These are phyloP conservation scores for Ceriops zippeliana DNA, from an alignment of 345 rosid species.

Conservation along the genomic window DNA sequence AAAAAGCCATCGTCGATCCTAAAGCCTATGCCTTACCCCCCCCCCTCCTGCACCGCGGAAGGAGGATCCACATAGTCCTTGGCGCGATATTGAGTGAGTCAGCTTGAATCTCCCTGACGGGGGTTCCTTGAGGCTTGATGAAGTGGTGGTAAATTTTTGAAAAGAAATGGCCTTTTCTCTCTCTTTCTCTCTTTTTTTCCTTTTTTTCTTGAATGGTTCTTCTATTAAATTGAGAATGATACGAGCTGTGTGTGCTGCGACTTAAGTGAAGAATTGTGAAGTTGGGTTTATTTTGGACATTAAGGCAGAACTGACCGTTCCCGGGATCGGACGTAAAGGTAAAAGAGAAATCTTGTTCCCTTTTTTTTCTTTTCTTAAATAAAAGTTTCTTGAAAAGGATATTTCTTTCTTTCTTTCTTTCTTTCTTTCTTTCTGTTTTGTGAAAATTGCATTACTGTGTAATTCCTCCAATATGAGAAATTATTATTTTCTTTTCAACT, in stretches of 20 bases:
- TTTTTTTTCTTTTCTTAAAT: neutral
- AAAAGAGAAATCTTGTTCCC: neutral
- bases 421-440: neutral
- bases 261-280: neutral
- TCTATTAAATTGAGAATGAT: too few species aligned
- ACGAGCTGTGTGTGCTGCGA: conserved; percentile 2
- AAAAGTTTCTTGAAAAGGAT: neutral
- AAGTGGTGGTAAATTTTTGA: neutral
- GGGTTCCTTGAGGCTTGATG: neutral
- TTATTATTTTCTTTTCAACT: too few species aligned
- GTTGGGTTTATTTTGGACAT: conserved; percentile 5
- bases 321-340: neutral
- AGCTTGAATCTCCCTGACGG: too few species aligned
- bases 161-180: neutral
- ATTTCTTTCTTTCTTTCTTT: neutral
- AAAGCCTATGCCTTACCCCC: too few species aligned
- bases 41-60: too few species aligned
- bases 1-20: too few species aligned
- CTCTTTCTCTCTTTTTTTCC: too few species aligned
- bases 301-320: neutral
- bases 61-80: neutral
- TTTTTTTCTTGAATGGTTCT: neutral
- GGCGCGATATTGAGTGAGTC: conserved; percentile 5
- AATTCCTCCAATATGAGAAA: too few species aligned
- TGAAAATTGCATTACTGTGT: too few species aligned